Percentiles rank a stretch among this genome's conserved stretches.
Conservation (phyloP, 305 asterid genomes). For the Galium porrigens region DNA sequence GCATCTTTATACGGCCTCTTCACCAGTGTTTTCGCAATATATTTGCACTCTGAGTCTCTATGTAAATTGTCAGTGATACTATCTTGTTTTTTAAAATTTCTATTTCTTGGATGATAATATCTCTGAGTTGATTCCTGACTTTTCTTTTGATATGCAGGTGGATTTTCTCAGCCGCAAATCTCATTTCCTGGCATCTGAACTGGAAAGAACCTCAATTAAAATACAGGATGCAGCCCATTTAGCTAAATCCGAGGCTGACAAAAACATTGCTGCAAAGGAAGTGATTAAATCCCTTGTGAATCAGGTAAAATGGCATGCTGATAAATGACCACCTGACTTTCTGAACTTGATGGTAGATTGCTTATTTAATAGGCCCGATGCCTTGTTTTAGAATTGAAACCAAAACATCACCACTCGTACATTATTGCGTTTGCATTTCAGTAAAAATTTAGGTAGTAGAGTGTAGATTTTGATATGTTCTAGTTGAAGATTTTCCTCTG, state of each 20-base stretch:
- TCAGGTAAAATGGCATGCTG: constrained; percentile 26
- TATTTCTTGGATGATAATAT: background rate
- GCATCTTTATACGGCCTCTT: background rate
- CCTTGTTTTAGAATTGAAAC: background rate
- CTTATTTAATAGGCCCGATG: background rate
- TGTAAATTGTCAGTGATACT: background rate
- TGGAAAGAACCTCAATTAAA: constrained; percentile 35
- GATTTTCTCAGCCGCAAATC: constrained; percentile 41
- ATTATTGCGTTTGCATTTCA: background rate
- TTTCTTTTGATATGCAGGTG: constrained; percentile 28
- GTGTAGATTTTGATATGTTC: background rate
- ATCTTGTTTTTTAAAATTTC: background rate
- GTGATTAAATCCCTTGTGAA: constrained; percentile 36
- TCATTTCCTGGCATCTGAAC: constrained; percentile 36
- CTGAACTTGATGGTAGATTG: background rate
- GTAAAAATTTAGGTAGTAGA: background rate
- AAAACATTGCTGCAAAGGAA: constrained; percentile 44
- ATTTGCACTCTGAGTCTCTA: background rate
- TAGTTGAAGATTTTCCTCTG: background rate
- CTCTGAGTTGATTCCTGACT: background rate
- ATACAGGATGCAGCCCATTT: constrained; percentile 30
- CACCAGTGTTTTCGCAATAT: background rate
- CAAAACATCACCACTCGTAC: background rate
- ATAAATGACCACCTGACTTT: constrained; percentile 3
- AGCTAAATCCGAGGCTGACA: constrained; percentile 32